Evolutionary conservation across 169 alveolate genomes (phyloP).

Genomic region (Plasmodium inui): DNA sequence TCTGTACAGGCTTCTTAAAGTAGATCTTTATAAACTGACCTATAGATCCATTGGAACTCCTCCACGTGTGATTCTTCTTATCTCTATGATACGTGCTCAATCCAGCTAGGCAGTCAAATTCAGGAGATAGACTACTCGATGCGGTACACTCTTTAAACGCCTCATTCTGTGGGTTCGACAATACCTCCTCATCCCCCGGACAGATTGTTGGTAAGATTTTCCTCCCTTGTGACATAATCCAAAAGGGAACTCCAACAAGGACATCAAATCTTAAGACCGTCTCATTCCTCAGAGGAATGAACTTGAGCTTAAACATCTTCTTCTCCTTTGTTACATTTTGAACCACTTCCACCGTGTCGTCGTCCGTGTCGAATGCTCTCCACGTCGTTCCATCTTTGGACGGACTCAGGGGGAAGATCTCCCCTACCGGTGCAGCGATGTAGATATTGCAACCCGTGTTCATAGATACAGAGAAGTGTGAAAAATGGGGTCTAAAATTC

Average conservation of each 20-base stretch:
- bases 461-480: slow-evolving; percentile 71
- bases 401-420: slow-evolving; percentile 72
- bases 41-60: slow-evolving; percentile 47
- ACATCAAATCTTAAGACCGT: slow-evolving; percentile 7
- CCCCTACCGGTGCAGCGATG: slow-evolving; percentile 77
- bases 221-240: slow-evolving; percentile 19
- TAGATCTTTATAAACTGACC: slow-evolving; percentile 78
- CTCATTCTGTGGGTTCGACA: slow-evolving; percentile 7
- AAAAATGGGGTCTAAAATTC: slow-evolving; percentile 46
- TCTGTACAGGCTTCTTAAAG: slow-evolving; percentile 80
- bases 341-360: slow-evolving; percentile 58
- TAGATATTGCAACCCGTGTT: slow-evolving; percentile 79
- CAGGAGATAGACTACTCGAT: slow-evolving; percentile 36
- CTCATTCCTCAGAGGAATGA: slow-evolving; percentile 42
- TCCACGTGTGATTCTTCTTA: slow-evolving; percentile 79
- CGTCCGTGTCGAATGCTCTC: slow-evolving; percentile 73
- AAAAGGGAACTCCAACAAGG: slow-evolving; percentile 34
- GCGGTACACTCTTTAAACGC: slow-evolving; percentile 33
- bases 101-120: slow-evolving; percentile 79
- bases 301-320: neutral
- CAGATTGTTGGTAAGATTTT: slow-evolving; percentile 58
- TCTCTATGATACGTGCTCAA: slow-evolving; percentile 78
- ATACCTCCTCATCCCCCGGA: slow-evolving; percentile 24
- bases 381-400: slow-evolving; percentile 63
- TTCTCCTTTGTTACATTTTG: neutral